Evolutionary conservation across 495 filamentous ascomycete species (phyloP), one percentile per base, ranked within the genome.

Genomic region (Wilcoxina mikolae): DNA sequence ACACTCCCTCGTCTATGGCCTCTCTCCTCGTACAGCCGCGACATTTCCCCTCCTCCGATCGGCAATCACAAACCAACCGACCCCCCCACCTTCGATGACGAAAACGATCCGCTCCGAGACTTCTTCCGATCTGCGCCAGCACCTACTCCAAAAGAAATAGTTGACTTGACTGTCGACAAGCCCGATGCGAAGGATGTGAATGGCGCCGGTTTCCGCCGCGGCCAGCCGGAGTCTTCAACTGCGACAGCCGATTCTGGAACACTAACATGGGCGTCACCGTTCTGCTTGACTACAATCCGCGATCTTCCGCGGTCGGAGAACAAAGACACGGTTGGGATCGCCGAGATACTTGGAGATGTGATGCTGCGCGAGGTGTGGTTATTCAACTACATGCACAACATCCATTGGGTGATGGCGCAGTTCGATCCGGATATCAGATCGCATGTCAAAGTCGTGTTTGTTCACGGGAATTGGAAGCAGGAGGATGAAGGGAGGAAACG

Each of bases 401-500:
- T 94, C 23, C 77, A 86, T 54, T 95, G 87, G 62, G 50, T 83
- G 12, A 79, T 83, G 78, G 70, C 58, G 20, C 65, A 71, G 9
- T 82, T 95, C 57, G 84, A 94, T 56, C 64, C 72, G 4, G 87
- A 91, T 70, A 76, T 82, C 9, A 72, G 76, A 20, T 60, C 70
- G 42, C 56, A 82, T 0, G 78, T 89, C 10, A 71, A 78, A 46
- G 76, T 94, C 7, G 81, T 84, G 58, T 71, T 95, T 26, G 75
- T 94, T 11, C 88, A 95, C 70, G 89, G 88, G 1, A 89, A 83
- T 46, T 94, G 88, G 87, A 85, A 82, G 68, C 74, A 65, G 54
- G 84, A 89, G 22, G 81, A 86, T 61, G 58, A 67, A 2, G 78
- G 77, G 61, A 70, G 77, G 23, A 60, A 81, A 22, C 65, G 58